Evolutionary conservation across 768 basidiomycete species (phyloP), one percentile per base, ranked within the genome.

Genomic region (Asterophora lycoperdoides): DNA sequence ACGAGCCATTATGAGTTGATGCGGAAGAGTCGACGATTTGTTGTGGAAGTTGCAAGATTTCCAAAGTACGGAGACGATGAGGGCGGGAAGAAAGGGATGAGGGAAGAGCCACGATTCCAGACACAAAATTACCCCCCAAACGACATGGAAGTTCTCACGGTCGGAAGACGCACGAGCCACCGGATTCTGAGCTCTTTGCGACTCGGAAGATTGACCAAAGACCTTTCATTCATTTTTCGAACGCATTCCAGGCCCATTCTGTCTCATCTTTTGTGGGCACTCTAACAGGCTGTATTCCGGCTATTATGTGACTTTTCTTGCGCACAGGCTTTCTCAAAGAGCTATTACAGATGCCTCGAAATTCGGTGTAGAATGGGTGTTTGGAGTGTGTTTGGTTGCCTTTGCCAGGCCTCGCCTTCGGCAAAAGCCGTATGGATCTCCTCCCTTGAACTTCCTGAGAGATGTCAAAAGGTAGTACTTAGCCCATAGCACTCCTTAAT

Each of bases 1-100:
- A 64, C 90, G 89, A 60, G 90, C 90, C 90, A 93, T 93, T 67
- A 45, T 55, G 49, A 52, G 35, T 52, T 49, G 44, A 54, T 57
- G 48, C 55, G 20, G 52, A 53, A 56, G 61, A 54, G 46, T 62
- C 48, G 55, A 19, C 46, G 45, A 52, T 49, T 58, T 59, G 52
- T 56, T 58, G 57, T 52, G 52, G 47, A 62, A 56, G 48, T 57
- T 40, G 52, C 47, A 52, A 60, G 53, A 54, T 61, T 59, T 51
- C 53, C 50, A 51, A 52, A 62, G 48, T 60, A 56, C 64, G 47
- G 53, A 60, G 69, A 62, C 63, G 58, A 59, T 68, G 69, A 61
- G 63, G 70, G 63, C 52, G 59, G 67, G 67, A 68, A 66, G 68
- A 57, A 58, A 66, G 64, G 61, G 59, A 60, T 58, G 60, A 56